Percentiles rank a stretch among this genome's conserved stretches.
Conservation (phyloP, 2,329 filamentous ascomycete genomes). For the Fusarium decemcellulare region DNA sequence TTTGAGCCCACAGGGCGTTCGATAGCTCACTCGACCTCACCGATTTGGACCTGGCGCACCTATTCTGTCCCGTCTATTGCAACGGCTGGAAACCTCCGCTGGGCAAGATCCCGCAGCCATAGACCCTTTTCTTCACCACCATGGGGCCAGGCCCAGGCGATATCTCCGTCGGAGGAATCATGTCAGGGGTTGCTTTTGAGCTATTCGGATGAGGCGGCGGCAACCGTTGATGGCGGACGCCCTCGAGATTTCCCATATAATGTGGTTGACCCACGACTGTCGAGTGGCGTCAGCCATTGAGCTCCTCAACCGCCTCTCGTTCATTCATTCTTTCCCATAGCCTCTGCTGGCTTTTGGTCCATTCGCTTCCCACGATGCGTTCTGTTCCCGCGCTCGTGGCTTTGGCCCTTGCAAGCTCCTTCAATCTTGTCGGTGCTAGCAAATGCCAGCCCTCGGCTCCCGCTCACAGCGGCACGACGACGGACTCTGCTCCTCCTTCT, state of each 20-base stretch:
- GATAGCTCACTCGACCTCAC: slow-evolving; percentile 17
- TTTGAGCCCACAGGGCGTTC: slow-evolving; percentile 13
- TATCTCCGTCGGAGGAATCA: slow-evolving; percentile 5
- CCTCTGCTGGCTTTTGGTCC: slow-evolving; percentile 10
- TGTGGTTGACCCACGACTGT: not conserved
- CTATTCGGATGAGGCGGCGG: slow-evolving; percentile 4
- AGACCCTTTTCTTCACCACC: not conserved
- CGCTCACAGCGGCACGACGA: not conserved
- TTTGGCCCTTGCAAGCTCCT: slow-evolving; percentile 10
- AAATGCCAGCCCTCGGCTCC: slow-evolving; percentile 26
- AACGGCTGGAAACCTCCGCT: slow-evolving; percentile 20
- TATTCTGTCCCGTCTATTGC: slow-evolving; percentile 1
- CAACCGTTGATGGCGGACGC: not conserved
- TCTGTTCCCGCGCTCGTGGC: slow-evolving; percentile 23
- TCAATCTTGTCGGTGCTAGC: slow-evolving; percentile 21
- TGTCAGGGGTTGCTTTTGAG: not conserved
- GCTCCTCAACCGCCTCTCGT: not conserved
- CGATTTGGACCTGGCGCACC: slow-evolving; percentile 10
- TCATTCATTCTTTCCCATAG: slow-evolving; percentile 5
- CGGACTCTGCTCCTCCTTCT: not conserved
- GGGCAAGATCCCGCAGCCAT: not conserved
- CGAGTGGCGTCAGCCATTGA: not conserved
- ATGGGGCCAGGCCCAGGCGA: not conserved
- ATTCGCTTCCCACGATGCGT: slow-evolving; percentile 33
- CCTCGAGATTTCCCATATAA: slow-evolving; percentile 7